phyloP scores from a whole-genome alignment of 371 early-diverging fungal species.

The Gilbertella persicaria region DNA sequence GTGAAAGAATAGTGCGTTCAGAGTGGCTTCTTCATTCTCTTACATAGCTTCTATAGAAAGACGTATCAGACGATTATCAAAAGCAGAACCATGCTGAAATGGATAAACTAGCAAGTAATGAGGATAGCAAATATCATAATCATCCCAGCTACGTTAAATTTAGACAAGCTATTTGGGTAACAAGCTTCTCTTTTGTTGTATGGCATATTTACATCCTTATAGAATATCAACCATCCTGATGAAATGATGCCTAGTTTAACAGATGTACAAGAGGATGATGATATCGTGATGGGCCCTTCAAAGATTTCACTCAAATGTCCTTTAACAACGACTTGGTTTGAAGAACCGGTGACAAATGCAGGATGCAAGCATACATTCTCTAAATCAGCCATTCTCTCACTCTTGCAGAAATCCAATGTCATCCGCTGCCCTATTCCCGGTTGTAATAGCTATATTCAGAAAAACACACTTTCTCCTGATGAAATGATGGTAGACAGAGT shows the following conservation, averaged over 20 bases:
- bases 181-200: not conserved
- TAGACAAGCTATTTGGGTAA: slow-evolving; percentile 29
- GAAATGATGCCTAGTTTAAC: slow-evolving; percentile 31
- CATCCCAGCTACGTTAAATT: slow-evolving; percentile 5
- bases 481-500: slow-evolving; percentile 30
- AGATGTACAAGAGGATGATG: slow-evolving; percentile 27
- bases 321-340: slow-evolving; percentile 37
- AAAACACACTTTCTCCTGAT: slow-evolving; percentile 6
- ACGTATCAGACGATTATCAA: slow-evolving; percentile 5
- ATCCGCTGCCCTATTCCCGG: slow-evolving; percentile 40
- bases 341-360: slow-evolving; percentile 38
- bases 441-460: slow-evolving; percentile 5
- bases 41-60: slow-evolving; percentile 10
- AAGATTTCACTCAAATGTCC: slow-evolving; percentile 43
- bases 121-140: slow-evolving; percentile 8
- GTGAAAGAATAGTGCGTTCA: slow-evolving; percentile 12
- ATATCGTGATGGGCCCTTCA: slow-evolving; percentile 36
- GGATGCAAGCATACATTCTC: slow-evolving; percentile 43
- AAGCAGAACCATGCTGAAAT: not conserved
- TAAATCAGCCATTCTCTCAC: slow-evolving; percentile 21
- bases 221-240: slow-evolving; percentile 42
- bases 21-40: not conserved
- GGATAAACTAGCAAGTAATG: not conserved
- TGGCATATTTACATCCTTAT: not conserved
- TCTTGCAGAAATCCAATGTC: slow-evolving; percentile 6